Base-by-base conservation (phyloP, 2,329 filamentous ascomycete species). In the Hymenoscyphus salicellus region DNA sequence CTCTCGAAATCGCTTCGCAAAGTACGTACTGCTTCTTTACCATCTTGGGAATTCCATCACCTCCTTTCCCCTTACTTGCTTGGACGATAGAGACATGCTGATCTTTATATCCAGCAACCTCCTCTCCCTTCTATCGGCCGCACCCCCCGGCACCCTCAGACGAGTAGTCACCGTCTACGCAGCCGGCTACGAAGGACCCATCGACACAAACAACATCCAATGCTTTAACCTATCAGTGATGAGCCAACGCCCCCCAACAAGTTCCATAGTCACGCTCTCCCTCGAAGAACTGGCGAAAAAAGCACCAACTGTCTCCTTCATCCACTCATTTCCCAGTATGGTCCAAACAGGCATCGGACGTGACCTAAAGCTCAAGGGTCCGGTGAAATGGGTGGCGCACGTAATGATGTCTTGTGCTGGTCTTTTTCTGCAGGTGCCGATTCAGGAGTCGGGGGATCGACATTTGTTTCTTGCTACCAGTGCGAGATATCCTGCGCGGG, bases 1-100 rank as follows among this genome's bases (percentile, higher is more conserved):
- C 74, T 78, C 82, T 1, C 85, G 86, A 16, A 78, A 82, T 61
- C 83, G 83, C 49, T 83, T 88, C 70, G 78, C 82, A 36, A 36
- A 36, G 33, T 36, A 36, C 3, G 33, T 36, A 11, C 2, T 36
- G 10, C 33, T 36, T 11, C 14, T 3, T 36, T 11, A 11, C 33
- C 32, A 6, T 10, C 10, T 33, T 11, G 11, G 33, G 11, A 36
- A 10, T 36, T 11, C 33, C 10, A 11, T 36, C 10, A 11, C 36
- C 36, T 38, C 14, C 1, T 38, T 38, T 14, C 36, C 5, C 36
- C 11, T 11, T 14, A 2, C 8, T 14, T 10, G 33, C 11, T 11
- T 3, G 11, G 2, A 36, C n/a, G n/a, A n/a, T n/a, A 14, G 33
- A 36, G 11, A 36, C 11, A 14, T 36, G 3, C 8, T 36, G 11